These are phyloP conservation scores for Osmozyma mogii DNA, from an alignment of 805 yeast genomes.

Conservation along the genomic window DNA sequence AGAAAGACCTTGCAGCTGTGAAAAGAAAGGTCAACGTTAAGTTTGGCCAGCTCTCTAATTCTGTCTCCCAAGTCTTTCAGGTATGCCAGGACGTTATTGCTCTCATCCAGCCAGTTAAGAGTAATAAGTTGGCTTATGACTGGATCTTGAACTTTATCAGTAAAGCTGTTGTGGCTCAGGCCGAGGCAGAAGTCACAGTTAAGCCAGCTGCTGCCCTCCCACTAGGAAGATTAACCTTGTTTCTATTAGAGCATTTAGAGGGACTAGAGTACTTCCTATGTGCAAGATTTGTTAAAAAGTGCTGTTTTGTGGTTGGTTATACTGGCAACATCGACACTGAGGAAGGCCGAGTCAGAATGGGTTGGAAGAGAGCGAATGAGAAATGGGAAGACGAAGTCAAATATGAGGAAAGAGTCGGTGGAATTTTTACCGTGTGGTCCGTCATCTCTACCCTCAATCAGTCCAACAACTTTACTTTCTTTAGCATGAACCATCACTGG, in stretches of 20 bases:
- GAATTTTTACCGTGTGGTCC: slow-evolving; percentile 75
- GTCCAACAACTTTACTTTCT: slow-evolving; percentile 16
- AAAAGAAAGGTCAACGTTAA: slow-evolving; percentile 79
- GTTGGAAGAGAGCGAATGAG: slow-evolving; percentile 56
- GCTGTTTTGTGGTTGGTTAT: slow-evolving; percentile 83
- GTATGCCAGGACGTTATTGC: slow-evolving; percentile 44
- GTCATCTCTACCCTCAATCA: slow-evolving; percentile 49
- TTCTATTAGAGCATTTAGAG: slow-evolving; percentile 40
- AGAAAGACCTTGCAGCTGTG: slow-evolving; percentile 47
- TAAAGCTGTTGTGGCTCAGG: slow-evolving; percentile 81
- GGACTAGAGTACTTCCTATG: slow-evolving; percentile 49
- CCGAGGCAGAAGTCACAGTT: slow-evolving; percentile 85
- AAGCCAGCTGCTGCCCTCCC: slow-evolving; percentile 75
- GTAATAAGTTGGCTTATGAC: slow-evolving; percentile 44
- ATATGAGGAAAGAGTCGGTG: slow-evolving; percentile 82
- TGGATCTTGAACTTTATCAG: slow-evolving; percentile 81
- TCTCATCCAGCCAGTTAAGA: slow-evolving; percentile 33
- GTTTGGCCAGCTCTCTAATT: slow-evolving; percentile 84
- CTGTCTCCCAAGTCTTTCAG: slow-evolving; percentile 47
- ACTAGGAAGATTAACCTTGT: slow-evolving; percentile 56
- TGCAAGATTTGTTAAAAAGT: slow-evolving; percentile 85
- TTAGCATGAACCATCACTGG: slow-evolving; percentile 49
- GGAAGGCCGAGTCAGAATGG: slow-evolving; percentile 78
- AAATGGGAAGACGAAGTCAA: slow-evolving; percentile 57
- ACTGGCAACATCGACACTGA: slow-evolving; percentile 70